Base-by-base conservation (phyloP, 768 basidiomycete species). In the Neoboletus subvelutipes region DNA sequence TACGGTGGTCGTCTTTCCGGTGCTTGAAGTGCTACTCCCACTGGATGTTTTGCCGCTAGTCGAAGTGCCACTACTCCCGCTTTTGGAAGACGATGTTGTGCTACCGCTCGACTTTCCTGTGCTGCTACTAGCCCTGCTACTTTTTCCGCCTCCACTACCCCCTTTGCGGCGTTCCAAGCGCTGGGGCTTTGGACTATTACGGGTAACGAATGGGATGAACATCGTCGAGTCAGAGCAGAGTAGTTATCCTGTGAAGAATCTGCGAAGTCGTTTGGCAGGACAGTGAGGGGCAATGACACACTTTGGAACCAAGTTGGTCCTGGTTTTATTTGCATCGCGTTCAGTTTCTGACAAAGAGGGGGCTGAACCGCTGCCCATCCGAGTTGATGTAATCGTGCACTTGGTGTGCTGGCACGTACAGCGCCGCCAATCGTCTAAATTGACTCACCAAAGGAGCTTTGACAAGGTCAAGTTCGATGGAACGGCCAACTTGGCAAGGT, bases 81-180 rank as follows among this genome's bases (percentile, higher is more conserved):
- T 5, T 24, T 49, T 58, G 22, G 59, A 45, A 12, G 62, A 36
- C 12, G 56, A 53, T 17, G 54, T 2, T 4, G 62, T 56, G 11
- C 37, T 15, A 8, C 65, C 60, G 18, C 63, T 50, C 10, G 54
- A 46, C 17, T 60, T 57, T 10, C 70, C 59, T 5, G 53, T 45
- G 20, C 45, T 40, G 24, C 64, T 45, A 4, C 62, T 29, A 1
- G 61, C 40, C 1, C 67, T 53, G 6, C 71, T 57, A 2, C 59
- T 54, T 29, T 54, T 63, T 46, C 66, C 66, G 7, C 62, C 64
- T 0, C 72, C 64, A 0, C 75, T 71, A 13, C 74, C 71, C 0
- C 75, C 69, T 60, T 73, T 77, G 24, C 70, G 70, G 22, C 70
- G 70, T 13, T 55, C 43, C 5, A 71, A 29, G 20, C 34, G 58